Evolutionary conservation across 2,329 filamentous ascomycete genomes (phyloP).

Genomic region (Mariannaea elegans): DNA sequence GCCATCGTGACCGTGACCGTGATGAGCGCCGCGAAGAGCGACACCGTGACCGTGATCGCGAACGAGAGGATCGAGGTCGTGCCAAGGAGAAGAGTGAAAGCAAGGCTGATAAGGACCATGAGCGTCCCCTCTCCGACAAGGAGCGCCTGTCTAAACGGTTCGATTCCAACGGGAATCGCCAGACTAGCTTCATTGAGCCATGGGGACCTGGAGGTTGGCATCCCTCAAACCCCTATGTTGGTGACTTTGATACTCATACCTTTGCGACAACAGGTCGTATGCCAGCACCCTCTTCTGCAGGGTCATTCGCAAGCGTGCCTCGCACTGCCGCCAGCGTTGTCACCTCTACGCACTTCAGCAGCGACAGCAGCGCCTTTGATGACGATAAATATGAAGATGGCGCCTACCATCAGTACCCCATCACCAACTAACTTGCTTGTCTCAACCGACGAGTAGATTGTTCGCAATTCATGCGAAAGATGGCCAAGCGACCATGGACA

Average conservation of each 20-base stretch:
- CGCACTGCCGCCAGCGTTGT: slow-evolving; percentile 41
- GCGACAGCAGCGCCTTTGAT: slow-evolving; percentile 42
- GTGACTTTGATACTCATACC: slow-evolving; percentile 40
- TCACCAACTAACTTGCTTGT: slow-evolving; percentile 38
- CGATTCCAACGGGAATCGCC: slow-evolving; percentile 42
- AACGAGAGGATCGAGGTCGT: slow-evolving; percentile 37
- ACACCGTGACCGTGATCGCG: slow-evolving; percentile 30
- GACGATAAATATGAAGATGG: slow-evolving; percentile 47
- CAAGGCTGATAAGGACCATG: slow-evolving; percentile 44
- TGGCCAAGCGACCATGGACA: neutral
- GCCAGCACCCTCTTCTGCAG: slow-evolving; percentile 34
- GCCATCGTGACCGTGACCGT: slow-evolving; percentile 23
- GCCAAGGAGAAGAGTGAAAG: slow-evolving; percentile 42
- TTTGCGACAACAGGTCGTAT: slow-evolving; percentile 40
- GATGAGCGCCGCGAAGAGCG: slow-evolving; percentile 31
- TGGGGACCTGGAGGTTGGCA: slow-evolving; percentile 46
- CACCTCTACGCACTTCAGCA: slow-evolving; percentile 40
- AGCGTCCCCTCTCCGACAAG: slow-evolving; percentile 23
- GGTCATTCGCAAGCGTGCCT: slow-evolving; percentile 42
- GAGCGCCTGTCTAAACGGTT: slow-evolving; percentile 50
- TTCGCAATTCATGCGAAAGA: slow-evolving; percentile 8
- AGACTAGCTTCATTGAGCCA: slow-evolving; percentile 47
- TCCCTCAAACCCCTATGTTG: slow-evolving; percentile 35
- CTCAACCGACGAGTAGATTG: slow-evolving; percentile 21
- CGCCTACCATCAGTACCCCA: slow-evolving; percentile 48